Evolutionary conservation across 73 alveolate species (phyloP).

Genomic region (Breviolum minutum): DNA sequence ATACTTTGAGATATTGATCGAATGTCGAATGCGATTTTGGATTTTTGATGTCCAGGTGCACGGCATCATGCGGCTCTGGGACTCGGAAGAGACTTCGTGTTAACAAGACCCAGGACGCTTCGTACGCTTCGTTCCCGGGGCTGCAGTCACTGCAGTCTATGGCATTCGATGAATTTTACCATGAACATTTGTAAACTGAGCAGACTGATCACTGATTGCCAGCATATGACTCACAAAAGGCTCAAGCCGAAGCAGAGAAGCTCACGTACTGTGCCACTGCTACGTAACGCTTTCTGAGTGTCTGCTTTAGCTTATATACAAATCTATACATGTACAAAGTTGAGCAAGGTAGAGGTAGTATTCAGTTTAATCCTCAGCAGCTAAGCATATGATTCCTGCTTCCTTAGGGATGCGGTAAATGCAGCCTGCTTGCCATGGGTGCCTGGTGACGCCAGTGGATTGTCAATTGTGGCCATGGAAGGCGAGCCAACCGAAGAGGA

Average conservation of each 20-base stretch:
- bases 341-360: background rate
- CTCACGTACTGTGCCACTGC: too few relatives aligned
- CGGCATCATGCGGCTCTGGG: conserved; percentile 58
- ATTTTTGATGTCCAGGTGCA: conserved; percentile 34
- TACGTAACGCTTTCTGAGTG: too few relatives aligned
- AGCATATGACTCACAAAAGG: too few relatives aligned
- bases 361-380: background rate
- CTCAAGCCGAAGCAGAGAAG: too few relatives aligned
- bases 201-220: too few relatives aligned
- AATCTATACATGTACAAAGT: background rate
- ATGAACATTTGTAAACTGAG: too few relatives aligned
- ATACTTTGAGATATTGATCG: background rate
- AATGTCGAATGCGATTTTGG: too few relatives aligned
- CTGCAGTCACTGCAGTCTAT: background rate
- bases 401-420: too few relatives aligned
- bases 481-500: conserved; percentile 35
- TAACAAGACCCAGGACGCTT: conserved; percentile 31
- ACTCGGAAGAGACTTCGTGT: conserved; percentile 48
- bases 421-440: too few relatives aligned
- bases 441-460: too few relatives aligned
- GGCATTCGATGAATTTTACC: background rate
- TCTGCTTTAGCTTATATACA: too few relatives aligned
- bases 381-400: too few relatives aligned
- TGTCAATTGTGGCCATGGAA: background rate
- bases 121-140: background rate